These are phyloP conservation scores for Artemisia annua DNA, from an alignment of 129 eudicot genomes.

Conservation along the genomic window DNA sequence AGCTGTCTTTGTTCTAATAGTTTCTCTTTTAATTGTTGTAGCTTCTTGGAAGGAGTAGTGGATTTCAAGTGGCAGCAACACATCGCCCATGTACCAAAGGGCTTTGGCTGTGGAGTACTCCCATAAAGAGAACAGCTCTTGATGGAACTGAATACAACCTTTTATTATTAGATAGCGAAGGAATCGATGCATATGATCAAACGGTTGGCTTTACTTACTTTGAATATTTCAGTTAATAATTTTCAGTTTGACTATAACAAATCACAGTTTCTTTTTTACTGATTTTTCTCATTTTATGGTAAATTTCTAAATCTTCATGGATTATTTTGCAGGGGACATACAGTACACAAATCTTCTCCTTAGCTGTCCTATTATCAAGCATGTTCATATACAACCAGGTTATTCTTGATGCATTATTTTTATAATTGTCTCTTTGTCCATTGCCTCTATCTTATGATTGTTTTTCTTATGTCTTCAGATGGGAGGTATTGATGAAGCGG, in stretches of 20 bases:
- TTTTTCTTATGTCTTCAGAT: conserved; percentile 44
- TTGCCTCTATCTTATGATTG: conserved; percentile 2
- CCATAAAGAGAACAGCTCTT: conserved; percentile 84
- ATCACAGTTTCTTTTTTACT: background rate
- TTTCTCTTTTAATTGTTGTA: conserved; percentile 27
- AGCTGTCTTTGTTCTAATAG: conserved; percentile 13
- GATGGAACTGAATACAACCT: conserved; percentile 96
- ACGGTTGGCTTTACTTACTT: conserved; percentile 56
- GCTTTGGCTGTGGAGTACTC: conserved; percentile 97
- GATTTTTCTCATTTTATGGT: background rate
- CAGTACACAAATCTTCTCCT: conserved; percentile 92
- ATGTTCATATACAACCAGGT: conserved; percentile 99
- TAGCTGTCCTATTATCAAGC: conserved; percentile 97
- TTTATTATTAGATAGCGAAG: conserved; percentile 91
- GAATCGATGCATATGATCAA: conserved; percentile 99
- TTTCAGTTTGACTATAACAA: conserved; percentile 7
- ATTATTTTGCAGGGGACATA: conserved; percentile 79
- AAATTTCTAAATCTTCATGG: background rate
- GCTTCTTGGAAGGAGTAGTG: conserved; percentile 99
- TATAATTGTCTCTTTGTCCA: background rate
- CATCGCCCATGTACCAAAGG: conserved; percentile 99
- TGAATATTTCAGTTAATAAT: background rate
- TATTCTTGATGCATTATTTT: background rate
- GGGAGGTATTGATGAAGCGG: conserved; percentile 99
- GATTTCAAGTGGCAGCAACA: conserved; percentile 96